Evolutionary conservation across 169 alveolate species (phyloP).

Genomic region (Eimeria necatrix): DNA sequence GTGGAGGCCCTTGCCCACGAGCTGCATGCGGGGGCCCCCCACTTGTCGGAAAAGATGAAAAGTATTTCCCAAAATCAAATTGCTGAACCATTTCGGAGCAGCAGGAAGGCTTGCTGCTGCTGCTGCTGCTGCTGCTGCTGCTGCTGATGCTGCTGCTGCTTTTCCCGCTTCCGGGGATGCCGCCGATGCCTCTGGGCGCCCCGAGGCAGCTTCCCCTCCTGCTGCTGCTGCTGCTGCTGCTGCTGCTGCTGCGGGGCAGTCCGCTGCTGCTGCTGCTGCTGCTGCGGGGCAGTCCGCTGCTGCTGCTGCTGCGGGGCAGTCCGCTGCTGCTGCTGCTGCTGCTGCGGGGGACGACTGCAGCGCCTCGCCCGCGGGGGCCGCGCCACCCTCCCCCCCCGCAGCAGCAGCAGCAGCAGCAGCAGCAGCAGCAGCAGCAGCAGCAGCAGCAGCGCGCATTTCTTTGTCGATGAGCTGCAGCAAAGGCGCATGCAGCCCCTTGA

Average conservation of each 20-base stretch:
- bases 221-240: neutral
- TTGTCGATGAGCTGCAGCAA: conserved; percentile 35
- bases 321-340: no score
- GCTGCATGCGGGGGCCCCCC: conserved; percentile 94
- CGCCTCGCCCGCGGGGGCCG: no score
- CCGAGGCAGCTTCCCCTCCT: neutral
- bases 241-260: no score
- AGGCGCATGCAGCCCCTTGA: conserved; percentile 92
- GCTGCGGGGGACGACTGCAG: no score
- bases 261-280: no score
- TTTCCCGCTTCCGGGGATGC: neutral
- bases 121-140: conserved; percentile 46
- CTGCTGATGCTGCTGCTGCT: conserved; percentile 32
- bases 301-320: no score
- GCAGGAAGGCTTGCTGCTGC: neutral
- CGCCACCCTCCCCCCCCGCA: no score
- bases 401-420: no score
- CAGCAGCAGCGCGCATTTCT: neutral
- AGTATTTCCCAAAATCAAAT: conserved; percentile 96
- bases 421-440: neutral
- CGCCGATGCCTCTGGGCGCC: neutral
- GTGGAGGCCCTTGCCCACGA: conserved; percentile 95
- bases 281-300: no score
- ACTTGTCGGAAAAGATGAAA: conserved; percentile 98
- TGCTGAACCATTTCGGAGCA: conserved; percentile 76